Evolutionary conservation across 768 basidiomycete genomes (phyloP).

Genomic region (Tricholoma bakamatsutake): DNA sequence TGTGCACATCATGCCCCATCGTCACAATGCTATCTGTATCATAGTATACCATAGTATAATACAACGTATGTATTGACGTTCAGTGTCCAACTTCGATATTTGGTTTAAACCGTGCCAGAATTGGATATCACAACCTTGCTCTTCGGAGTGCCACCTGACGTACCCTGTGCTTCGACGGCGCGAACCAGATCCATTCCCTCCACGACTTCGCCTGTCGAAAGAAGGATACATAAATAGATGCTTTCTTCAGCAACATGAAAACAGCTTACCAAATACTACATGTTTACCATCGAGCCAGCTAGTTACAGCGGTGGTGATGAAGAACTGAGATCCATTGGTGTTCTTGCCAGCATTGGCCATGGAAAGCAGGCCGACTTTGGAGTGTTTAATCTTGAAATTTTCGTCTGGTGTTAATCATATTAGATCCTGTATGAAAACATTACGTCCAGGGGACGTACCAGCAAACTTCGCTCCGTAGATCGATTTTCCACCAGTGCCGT

Average conservation of each 20-base stretch:
- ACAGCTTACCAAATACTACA: slow-evolving; percentile 72
- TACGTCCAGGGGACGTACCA: slow-evolving; percentile 32
- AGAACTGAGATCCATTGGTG: slow-evolving; percentile 88
- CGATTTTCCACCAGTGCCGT: slow-evolving; percentile 78
- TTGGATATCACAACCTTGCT: slow-evolving; percentile 46
- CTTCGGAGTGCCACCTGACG: slow-evolving; percentile 32
- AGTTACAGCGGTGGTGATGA: slow-evolving; percentile 79
- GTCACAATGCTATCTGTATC: too few relatives aligned
- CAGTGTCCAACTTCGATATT: not conserved
- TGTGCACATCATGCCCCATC: too few relatives aligned
- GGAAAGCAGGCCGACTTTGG: slow-evolving; percentile 58
- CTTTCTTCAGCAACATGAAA: not conserved
- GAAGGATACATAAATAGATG: not conserved
- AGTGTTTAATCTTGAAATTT: slow-evolving; percentile 77
- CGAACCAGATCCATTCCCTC: slow-evolving; percentile 54
- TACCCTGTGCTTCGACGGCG: slow-evolving; percentile 35
- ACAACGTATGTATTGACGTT: not conserved
- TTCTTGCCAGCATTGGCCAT: slow-evolving; percentile 80
- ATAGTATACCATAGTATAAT: not conserved
- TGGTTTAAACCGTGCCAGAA: slow-evolving; percentile 42
- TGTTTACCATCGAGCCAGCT: slow-evolving; percentile 79
- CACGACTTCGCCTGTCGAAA: slow-evolving; percentile 51
- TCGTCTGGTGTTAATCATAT: slow-evolving; percentile 48
- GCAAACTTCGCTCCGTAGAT: slow-evolving; percentile 67
- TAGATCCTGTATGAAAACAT: not conserved